phyloP scores from a whole-genome alignment of 2,329 filamentous ascomycete species.

The Simplicillium aogashimaense region DNA sequence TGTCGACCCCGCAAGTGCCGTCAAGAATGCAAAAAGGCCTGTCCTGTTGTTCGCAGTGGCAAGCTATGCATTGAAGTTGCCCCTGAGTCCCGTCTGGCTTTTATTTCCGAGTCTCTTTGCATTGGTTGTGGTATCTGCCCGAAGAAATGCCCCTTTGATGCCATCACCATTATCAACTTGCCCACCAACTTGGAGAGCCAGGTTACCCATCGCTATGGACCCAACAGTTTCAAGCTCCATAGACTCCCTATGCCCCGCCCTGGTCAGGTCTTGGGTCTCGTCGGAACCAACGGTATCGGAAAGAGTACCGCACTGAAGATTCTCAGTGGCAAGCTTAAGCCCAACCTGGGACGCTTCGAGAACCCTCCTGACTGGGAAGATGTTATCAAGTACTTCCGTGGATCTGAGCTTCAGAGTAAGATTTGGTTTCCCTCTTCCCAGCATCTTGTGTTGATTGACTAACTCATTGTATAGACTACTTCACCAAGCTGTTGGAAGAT shows the following conservation, averaged over 20 bases:
- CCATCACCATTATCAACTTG: conserved; percentile 99
- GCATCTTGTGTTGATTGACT: background rate
- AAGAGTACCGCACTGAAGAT: conserved; percentile 99
- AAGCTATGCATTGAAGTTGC: conserved; percentile 96
- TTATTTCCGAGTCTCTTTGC: conserved; percentile 92
- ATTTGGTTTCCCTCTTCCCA: conserved; percentile 4
- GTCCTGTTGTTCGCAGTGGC: conserved; percentile 91
- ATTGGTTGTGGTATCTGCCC: conserved; percentile 99
- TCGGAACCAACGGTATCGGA: conserved; percentile 99
- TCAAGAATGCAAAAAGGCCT: conserved; percentile 98
- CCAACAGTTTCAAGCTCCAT: conserved; percentile 99
- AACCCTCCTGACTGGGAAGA: conserved; percentile 99
- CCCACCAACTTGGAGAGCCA: conserved; percentile 98
- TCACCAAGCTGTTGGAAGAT: conserved; percentile 95
- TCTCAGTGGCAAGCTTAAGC: conserved; percentile 95
- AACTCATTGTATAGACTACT: conserved; percentile 58
- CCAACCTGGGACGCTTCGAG: conserved; percentile 88
- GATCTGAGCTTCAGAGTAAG: conserved; percentile 92
- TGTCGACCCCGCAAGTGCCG: conserved; percentile 64
- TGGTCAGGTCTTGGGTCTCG: conserved; percentile 88
- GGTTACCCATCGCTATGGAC: conserved; percentile 96
- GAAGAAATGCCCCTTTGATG: conserved; percentile 97
- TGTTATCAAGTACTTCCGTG: conserved; percentile 95
- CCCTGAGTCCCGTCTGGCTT: conserved; percentile 83
- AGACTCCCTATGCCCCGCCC: conserved; percentile 91